phyloP scores from a whole-genome alignment of 768 basidiomycete species.

The Kwoniella sp. region DNA sequence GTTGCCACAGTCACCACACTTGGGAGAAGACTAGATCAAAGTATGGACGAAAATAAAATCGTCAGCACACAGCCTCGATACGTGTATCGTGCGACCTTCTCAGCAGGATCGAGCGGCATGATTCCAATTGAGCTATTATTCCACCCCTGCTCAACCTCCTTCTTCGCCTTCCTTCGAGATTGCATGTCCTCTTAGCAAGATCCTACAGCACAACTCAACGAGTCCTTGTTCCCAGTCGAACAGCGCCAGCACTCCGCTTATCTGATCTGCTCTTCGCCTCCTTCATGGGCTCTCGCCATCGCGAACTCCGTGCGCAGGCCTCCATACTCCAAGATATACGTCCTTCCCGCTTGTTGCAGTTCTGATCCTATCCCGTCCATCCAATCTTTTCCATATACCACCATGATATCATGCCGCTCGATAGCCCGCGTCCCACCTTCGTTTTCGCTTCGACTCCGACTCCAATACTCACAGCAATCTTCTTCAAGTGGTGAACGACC shows the following conservation, averaged over 20 bases:
- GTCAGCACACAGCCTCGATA: slow-evolving; percentile 8
- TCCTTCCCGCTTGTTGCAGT: too few species aligned
- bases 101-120: slow-evolving; percentile 1
- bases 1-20: slow-evolving; percentile 97
- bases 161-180: neutral
- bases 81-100: neutral
- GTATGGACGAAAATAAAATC: neutral
- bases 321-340: too few species aligned
- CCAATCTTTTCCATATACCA: neutral
- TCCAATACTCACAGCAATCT: slow-evolving; percentile 66
- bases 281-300: too few species aligned
- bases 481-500: slow-evolving; percentile 97
- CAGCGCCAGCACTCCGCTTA: too few species aligned
- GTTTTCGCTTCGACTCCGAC: too few species aligned
- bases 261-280: too few species aligned
- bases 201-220: neutral
- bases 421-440: too few species aligned
- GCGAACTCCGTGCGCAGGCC: too few species aligned
- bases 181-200: too few species aligned
- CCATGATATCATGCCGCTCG: neutral
- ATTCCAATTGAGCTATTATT: neutral
- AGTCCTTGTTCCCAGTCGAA: neutral
- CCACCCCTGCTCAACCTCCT: neutral
- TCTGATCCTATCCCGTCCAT: slow-evolving; percentile 4
- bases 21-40: slow-evolving; percentile 66